phyloP scores from a whole-genome alignment of 805 yeast genomes.

The Torulaspora gathmanii region DNA sequence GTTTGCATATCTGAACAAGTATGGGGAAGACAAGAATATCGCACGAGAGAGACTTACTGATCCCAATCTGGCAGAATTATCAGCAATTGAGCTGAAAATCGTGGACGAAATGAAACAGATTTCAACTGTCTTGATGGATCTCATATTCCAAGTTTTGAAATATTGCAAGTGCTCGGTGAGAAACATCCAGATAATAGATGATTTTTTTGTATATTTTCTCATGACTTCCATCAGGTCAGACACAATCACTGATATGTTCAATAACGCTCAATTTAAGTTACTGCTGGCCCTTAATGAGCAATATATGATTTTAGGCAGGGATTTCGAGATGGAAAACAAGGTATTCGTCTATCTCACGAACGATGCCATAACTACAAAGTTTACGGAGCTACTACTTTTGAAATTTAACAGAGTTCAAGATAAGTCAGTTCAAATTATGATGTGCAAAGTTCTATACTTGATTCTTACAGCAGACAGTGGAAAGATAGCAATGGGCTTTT shows the following conservation, averaged over 20 bases:
- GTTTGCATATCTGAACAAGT: slow-evolving; percentile 33
- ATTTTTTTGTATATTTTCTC: slow-evolving; percentile 45
- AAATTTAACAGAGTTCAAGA: slow-evolving; percentile 74
- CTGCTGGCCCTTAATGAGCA: slow-evolving; percentile 81
- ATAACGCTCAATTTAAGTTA: slow-evolving; percentile 64
- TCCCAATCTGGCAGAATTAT: slow-evolving; percentile 8
- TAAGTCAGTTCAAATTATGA: slow-evolving; percentile 65
- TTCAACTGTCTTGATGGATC: slow-evolving; percentile 45
- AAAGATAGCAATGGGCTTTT: slow-evolving; percentile 52
- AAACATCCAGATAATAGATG: slow-evolving; percentile 42
- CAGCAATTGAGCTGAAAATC: slow-evolving; percentile 32
- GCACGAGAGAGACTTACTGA: slow-evolving; percentile 7
- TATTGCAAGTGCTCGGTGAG: slow-evolving; percentile 42
- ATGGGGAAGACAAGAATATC: slow-evolving; percentile 24
- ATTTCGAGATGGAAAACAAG: slow-evolving; percentile 39
- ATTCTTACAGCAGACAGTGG: slow-evolving; percentile 56
- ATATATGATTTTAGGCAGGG: slow-evolving; percentile 58
- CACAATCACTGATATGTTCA: slow-evolving; percentile 51
- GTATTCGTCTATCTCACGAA: slow-evolving; percentile 53
- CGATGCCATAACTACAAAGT: slow-evolving; percentile 44
- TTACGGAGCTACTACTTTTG: slow-evolving; percentile 66
- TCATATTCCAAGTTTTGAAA: slow-evolving; percentile 53
- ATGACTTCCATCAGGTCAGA: slow-evolving; percentile 43
- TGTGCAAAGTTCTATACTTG: slow-evolving; percentile 70
- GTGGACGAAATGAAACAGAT: slow-evolving; percentile 38